phyloP scores from a whole-genome alignment of 1,284 basidiomycete genomes.

The Singerocomus inundabilis region DNA sequence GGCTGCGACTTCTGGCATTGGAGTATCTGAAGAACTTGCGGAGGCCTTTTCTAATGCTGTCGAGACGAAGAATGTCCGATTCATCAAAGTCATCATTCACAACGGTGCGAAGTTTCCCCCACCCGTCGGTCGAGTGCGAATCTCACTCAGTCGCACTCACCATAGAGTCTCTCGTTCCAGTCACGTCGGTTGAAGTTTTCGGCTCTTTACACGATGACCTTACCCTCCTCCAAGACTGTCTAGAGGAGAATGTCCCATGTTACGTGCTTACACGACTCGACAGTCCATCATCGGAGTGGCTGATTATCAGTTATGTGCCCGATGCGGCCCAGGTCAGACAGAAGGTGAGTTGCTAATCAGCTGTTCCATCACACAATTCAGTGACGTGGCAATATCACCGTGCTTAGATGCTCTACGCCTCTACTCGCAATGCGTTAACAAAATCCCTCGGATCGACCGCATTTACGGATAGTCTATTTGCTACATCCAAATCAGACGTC shows the following conservation, averaged over 20 bases:
- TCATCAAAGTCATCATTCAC: slow-evolving; percentile 71
- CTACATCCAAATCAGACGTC: slow-evolving; percentile 71
- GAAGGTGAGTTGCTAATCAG: slow-evolving; percentile 49
- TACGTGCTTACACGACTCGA: slow-evolving; percentile 70
- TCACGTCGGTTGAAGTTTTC: slow-evolving; percentile 44
- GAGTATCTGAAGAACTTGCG: slow-evolving; percentile 50
- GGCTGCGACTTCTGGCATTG: slow-evolving; percentile 70
- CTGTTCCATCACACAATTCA: background rate
- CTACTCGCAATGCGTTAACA: slow-evolving; percentile 70
- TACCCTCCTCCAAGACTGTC: slow-evolving; percentile 48
- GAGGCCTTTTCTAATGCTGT: slow-evolving; percentile 57
- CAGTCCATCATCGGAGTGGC: slow-evolving; percentile 60
- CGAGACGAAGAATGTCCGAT: slow-evolving; percentile 50
- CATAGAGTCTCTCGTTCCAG: slow-evolving; percentile 65
- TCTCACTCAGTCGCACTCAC: slow-evolving; percentile 24
- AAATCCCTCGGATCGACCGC: slow-evolving; percentile 74
- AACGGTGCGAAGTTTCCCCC: slow-evolving; percentile 52
- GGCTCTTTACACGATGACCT: slow-evolving; percentile 63
- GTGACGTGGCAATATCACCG: background rate
- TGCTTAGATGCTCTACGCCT: slow-evolving; percentile 90
- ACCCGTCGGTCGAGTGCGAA: slow-evolving; percentile 21
- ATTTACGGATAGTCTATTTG: slow-evolving; percentile 80
- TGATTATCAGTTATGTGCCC: slow-evolving; percentile 73
- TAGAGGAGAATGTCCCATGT: slow-evolving; percentile 64
- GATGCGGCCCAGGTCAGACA: slow-evolving; percentile 72